Conservation (phyloP, 1,139 yeast genomes). For the Candida labiduridarum region DNA sequence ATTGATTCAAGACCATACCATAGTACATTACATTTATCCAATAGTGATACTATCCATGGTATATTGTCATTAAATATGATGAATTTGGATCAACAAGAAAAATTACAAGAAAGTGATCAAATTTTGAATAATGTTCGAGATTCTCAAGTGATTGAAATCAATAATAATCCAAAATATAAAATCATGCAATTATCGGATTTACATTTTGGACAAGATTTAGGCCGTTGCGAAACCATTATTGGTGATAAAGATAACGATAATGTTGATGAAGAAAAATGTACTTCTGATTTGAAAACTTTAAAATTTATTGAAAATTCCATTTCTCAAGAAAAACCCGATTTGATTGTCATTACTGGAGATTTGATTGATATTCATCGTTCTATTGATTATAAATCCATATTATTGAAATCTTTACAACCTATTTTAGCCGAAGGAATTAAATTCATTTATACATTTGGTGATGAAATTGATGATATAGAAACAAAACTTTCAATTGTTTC, state of each 20-base stretch:
- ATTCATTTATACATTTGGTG: conserved; percentile 46
- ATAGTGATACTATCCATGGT: conserved; percentile 14
- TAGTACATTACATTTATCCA: conserved; percentile 13
- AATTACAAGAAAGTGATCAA: conserved; percentile 4
- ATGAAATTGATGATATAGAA: conserved; percentile 29
- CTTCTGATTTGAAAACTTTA: conserved; percentile 33
- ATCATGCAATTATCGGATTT: conserved; percentile 44
- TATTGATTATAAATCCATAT: conserved; percentile 34
- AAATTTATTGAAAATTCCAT: conserved; percentile 32
- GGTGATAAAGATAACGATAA: conserved; percentile 13
- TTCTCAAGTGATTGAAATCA: conserved; percentile 8
- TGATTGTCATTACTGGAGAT: conserved; percentile 47
- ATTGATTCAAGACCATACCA: conserved; percentile 21
- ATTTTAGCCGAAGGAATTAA: conserved; percentile 33
- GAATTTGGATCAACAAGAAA: conserved; percentile 6
- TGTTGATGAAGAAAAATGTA: conserved; percentile 20
- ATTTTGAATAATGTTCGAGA: conserved; percentile 6
- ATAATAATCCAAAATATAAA: conserved; percentile 23
- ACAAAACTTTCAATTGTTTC: conserved; percentile 17
- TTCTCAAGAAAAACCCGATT: conserved; percentile 33
- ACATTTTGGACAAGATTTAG: conserved; percentile 39
- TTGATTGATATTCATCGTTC: conserved; percentile 27
- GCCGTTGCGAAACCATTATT: conserved; percentile 20
- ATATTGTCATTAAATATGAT: conserved; percentile 15
- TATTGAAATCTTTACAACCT: conserved; percentile 40